A percentile compares a stretch with the other conserved stretches of the same genome.
Evolutionary conservation across 2,329 filamentous ascomycete species (phyloP).

Genomic region (Alternaria ethzedia): DNA sequence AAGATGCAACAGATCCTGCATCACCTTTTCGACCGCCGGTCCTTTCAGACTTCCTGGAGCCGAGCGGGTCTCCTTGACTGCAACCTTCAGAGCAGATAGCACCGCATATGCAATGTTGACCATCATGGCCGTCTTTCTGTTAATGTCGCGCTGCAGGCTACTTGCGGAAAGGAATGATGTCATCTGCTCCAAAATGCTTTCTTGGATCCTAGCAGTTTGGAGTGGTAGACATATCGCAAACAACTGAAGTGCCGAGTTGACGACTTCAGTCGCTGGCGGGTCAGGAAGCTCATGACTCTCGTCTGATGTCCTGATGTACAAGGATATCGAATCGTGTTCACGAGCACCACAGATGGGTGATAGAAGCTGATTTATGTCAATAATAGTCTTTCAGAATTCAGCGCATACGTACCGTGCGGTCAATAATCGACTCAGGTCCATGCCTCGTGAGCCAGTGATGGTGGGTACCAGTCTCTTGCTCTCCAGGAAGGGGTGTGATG

Average conservation of each 20-base stretch:
- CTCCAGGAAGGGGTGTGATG: conserved; percentile 72
- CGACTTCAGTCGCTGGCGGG: conserved; percentile 88
- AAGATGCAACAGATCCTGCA: conserved; percentile 74
- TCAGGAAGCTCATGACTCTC: conserved; percentile 65
- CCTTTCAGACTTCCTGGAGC: conserved; percentile 75
- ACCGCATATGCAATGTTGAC: conserved; percentile 89
- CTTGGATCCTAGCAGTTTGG: conserved; percentile 89
- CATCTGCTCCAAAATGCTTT: conserved; percentile 93
- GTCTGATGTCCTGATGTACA: conserved; percentile 69
- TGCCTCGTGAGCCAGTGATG: conserved; percentile 61
- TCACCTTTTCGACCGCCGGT: conserved; percentile 74
- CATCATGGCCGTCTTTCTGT: conserved; percentile 86
- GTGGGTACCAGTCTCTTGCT: conserved; percentile 48
- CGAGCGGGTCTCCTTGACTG: conserved; percentile 78
- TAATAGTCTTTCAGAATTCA: too few species aligned
- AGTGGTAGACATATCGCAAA: conserved; percentile 92
- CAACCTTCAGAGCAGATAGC: conserved; percentile 79
- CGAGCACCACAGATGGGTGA: conserved; percentile 79
- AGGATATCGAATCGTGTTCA: conserved; percentile 85
- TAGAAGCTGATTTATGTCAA: too few species aligned
- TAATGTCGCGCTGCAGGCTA: conserved; percentile 81
- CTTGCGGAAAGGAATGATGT: conserved; percentile 85
- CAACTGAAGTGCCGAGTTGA: conserved; percentile 90
- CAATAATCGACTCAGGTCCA: conserved; percentile 70
- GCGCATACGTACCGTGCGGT: too few species aligned